Evolutionary conservation across 2,329 filamentous ascomycete genomes (phyloP).

Genomic region (Neoarthrinium moseri): DNA sequence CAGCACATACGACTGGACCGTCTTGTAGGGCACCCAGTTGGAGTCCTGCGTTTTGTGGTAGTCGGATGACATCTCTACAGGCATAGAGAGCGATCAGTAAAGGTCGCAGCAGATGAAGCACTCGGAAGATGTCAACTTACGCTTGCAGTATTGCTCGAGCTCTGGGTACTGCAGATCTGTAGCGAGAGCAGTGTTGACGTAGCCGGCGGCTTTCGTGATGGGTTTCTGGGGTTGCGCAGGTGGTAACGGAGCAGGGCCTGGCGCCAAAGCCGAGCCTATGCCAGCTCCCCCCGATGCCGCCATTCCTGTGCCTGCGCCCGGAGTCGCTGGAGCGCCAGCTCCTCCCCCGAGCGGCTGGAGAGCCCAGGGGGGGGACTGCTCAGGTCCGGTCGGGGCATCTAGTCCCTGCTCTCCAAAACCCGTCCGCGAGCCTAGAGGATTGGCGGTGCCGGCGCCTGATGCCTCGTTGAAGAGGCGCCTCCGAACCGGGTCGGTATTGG

Average conservation of each 20-base stretch:
- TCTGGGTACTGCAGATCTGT: constrained; percentile 82
- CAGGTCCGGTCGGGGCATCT: constrained; percentile 13
- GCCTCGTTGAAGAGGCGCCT: constrained; percentile 48
- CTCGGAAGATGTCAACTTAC: constrained; percentile 63
- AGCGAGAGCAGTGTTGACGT: constrained; percentile 76
- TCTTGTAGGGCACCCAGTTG: constrained; percentile 88
- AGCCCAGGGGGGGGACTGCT: no score
- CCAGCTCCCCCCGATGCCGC: neutral
- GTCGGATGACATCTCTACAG: constrained; percentile 79
- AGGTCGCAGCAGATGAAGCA: constrained; percentile 1
- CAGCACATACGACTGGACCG: constrained; percentile 81
- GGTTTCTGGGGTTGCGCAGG: constrained; percentile 42
- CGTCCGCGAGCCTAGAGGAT: constrained; percentile 13
- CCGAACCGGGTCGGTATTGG: constrained; percentile 44
- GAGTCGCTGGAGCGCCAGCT: no score
- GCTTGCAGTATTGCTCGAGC: constrained; percentile 83
- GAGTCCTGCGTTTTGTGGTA: constrained; percentile 75
- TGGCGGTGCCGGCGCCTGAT: constrained; percentile 16
- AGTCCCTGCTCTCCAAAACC: constrained; percentile 11
- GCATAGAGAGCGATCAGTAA: constrained; percentile 28
- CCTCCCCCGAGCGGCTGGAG: constrained; percentile 1
- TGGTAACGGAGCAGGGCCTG: constrained; percentile 27
- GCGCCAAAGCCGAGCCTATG: constrained; percentile 21
- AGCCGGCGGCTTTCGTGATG: constrained; percentile 75
- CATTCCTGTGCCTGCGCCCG: no score